Evolutionary conservation across 768 basidiomycete genomes (phyloP), one percentile per base, ranked within the genome.

Genomic region (Tulasnella sp.): DNA sequence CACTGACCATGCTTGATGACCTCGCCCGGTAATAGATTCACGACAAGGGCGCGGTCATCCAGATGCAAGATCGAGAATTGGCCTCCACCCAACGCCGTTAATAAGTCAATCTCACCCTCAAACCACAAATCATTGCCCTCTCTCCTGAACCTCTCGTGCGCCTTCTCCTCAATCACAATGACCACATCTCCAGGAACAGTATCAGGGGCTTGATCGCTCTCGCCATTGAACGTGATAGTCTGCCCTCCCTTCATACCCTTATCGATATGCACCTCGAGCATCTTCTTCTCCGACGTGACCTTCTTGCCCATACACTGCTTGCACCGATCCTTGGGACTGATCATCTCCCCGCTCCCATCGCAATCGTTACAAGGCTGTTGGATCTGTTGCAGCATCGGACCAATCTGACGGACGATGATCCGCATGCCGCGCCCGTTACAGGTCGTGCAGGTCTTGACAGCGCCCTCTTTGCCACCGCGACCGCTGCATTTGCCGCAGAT

Each of bases 381-480:
- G 65, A 98, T 89, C 73, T 99, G 94, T 73, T 99, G 96, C 66
- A 99, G 90, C 96, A 99, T 99, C 3, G 96, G 96, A 25, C 96
- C 96, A 82, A 99, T 88, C 71, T 98, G 96, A 62, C 96, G 87
- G 62, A 98, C 74, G 53, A 86, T 90, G 68, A 97, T 72, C 70
- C 84, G 88, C 75, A 93, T 74, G 66, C 96, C 96, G 64, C 91
- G 89, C 59, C 96, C 96, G 67, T 74, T 78, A 75, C 96, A 99
- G 12, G 75, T 67, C 44, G 70, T 63, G 73, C 96, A 99, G 25
- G 77, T 67, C 69, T 83, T 81, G 63, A 96, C 91, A 53, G 96
- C 88, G 58, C 94, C 96, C 17, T 96, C 93, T 73, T 98, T 98
- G 58, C 96, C 96, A 49, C 96, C 96, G 70, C 87, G 92, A 67